Conservation (phyloP, 495 filamentous ascomycete genomes). For the Xylaria venustula region DNA sequence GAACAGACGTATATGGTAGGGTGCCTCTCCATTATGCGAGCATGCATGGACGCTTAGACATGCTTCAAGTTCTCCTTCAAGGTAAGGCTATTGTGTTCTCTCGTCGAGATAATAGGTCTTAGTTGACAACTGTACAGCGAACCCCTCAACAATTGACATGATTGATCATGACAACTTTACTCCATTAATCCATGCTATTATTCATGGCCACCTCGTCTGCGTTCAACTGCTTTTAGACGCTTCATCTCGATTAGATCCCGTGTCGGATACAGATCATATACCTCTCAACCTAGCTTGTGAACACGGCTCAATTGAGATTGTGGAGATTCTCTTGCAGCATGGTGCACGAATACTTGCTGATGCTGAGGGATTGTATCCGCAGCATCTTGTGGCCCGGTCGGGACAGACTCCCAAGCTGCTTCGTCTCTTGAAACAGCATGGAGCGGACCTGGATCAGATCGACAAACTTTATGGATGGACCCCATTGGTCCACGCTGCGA, state of each 20-base stretch:
- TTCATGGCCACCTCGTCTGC: constrained; percentile 75
- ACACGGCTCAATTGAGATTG: constrained; percentile 79
- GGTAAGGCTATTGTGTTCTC: constrained; percentile 33
- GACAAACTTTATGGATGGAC: constrained; percentile 98
- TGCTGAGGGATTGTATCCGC: constrained; percentile 95
- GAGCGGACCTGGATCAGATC: constrained; percentile 86
- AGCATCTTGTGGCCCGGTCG: constrained; percentile 92
- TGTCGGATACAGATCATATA: constrained; percentile 84
- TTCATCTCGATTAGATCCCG: constrained; percentile 76
- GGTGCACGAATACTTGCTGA: constrained; percentile 79
- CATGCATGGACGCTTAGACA: constrained; percentile 85
- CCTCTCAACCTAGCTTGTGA: constrained; percentile 94
- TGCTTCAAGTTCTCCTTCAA: constrained; percentile 71
- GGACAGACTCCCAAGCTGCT: constrained; percentile 77
- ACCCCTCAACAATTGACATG: constrained; percentile 66
- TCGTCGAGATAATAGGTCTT: neutral
- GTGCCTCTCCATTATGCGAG: constrained; percentile 95
- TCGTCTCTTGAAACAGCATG: constrained; percentile 75
- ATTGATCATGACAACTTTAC: constrained; percentile 98
- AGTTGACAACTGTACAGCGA: constrained; percentile 31
- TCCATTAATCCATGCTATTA: constrained; percentile 90
- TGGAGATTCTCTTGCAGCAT: constrained; percentile 76
- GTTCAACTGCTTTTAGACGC: constrained; percentile 70
- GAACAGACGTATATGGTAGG: constrained; percentile 88
- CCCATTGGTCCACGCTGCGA: constrained; percentile 91